A percentile compares a stretch with the other conserved stretches of the same genome.
phyloP scores from a whole-genome alignment of 345 rosid genomes.

The Pseudoturritis turrita region DNA sequence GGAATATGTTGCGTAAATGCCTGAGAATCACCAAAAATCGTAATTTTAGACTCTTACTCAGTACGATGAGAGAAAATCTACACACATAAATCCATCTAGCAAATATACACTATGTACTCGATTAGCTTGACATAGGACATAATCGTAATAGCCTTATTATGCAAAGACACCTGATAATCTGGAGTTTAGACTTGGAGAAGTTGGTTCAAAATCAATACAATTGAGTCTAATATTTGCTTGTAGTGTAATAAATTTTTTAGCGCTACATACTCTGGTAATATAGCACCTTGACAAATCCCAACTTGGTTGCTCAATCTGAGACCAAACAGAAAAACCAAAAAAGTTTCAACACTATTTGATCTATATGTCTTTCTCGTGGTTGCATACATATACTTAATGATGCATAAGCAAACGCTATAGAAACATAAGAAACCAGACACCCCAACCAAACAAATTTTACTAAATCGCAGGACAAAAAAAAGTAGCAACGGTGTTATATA shows the following conservation, averaged over 20 bases:
- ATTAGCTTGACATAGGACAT: background rate
- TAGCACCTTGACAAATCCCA: background rate
- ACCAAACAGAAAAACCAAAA: background rate
- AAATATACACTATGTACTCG: background rate
- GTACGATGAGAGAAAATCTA: background rate
- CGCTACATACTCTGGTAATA: background rate
- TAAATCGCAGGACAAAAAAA: background rate
- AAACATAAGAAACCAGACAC: background rate
- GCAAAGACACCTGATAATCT: background rate
- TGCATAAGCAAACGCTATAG: background rate
- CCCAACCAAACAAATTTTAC: background rate
- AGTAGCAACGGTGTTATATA: background rate
- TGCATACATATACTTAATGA: background rate
- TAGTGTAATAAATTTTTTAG: background rate
- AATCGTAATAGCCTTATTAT: background rate
- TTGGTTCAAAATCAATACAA: background rate
- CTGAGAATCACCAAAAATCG: slow-evolving; percentile 34
- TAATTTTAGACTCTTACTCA: background rate
- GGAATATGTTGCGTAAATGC: slow-evolving; percentile 37
- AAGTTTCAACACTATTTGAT: background rate
- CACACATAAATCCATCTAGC: background rate
- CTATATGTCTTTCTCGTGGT: background rate
- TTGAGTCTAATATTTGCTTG: background rate
- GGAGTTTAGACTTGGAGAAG: background rate
- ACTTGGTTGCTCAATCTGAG: background rate